Evolutionary conservation across 345 rosid species (phyloP).

Genomic region (Turnera subulata): DNA sequence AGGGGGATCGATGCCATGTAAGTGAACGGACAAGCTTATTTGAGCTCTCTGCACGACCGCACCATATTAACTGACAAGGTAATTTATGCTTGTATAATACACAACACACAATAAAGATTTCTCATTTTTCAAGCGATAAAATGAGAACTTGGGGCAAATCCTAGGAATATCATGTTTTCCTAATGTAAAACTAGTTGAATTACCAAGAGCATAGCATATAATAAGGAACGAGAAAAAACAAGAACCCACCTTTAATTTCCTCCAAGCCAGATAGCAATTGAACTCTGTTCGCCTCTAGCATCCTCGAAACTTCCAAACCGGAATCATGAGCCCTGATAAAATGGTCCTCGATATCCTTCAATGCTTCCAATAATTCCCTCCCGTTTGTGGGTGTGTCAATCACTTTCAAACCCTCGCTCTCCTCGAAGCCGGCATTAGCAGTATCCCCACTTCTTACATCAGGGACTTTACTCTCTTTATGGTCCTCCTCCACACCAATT

Average conservation of each 20-base stretch:
- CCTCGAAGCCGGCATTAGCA: slow-evolving; percentile 8
- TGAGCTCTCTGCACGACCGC: slow-evolving; percentile 32
- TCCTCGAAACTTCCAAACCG: slow-evolving; percentile 42
- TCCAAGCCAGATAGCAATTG: slow-evolving; percentile 35
- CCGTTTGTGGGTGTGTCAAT: slow-evolving; percentile 25
- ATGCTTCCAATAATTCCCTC: slow-evolving; percentile 39
- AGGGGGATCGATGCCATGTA: slow-evolving; percentile 26
- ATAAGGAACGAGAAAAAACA: neutral
- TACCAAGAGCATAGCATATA: too few relatives aligned
- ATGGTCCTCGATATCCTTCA: slow-evolving; percentile 37
- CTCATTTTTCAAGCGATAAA: neutral
- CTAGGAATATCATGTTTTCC: neutral
- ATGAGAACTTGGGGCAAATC: neutral
- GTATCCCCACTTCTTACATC: slow-evolving; percentile 7
- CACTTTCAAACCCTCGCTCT: slow-evolving; percentile 19
- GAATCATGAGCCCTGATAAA: slow-evolving; percentile 38
- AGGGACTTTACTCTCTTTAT: slow-evolving; percentile 4
- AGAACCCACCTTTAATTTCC: slow-evolving; percentile 33
- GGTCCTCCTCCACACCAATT: slow-evolving; percentile 6
- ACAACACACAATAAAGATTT: neutral
- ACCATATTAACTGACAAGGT: neutral
- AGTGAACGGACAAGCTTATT: slow-evolving; percentile 30
- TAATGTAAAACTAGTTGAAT: neutral
- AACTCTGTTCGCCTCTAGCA: slow-evolving; percentile 38
- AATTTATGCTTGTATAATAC: neutral